A percentile compares a stretch with the other conserved stretches of the same genome.
Evolutionary conservation across 2,329 filamentous ascomycete genomes (phyloP).

Genomic region (Neonectria magnoliae): DNA sequence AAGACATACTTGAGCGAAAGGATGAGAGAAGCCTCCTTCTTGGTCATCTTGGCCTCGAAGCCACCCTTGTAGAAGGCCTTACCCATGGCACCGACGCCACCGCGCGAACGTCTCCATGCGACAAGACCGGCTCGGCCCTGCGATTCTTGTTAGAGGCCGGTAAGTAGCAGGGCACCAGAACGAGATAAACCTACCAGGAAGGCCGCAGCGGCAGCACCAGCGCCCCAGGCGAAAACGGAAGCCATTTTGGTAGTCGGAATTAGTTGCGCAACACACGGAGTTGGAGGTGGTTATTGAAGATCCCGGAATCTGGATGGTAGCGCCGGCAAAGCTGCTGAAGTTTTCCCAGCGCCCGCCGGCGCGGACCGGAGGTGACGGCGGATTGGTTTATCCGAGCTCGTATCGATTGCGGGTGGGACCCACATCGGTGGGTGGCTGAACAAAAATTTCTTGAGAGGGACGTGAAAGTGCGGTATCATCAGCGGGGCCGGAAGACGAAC

Average conservation of each 20-base stretch:
- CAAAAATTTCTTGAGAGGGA: conserved; percentile 40
- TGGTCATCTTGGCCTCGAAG: conserved; percentile 96
- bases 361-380: conserved; percentile 36
- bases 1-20: conserved; percentile 81
- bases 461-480: conserved; percentile 36
- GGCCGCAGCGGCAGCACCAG: conserved; percentile 61
- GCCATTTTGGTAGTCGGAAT: conserved; percentile 46
- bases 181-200: conserved; percentile 55
- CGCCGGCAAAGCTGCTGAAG: conserved; percentile 31
- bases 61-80: conserved; percentile 98
- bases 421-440: conserved; percentile 26
- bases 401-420: conserved; percentile 38
- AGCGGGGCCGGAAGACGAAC: conserved; percentile 39
- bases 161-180: not conserved
- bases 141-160: conserved; percentile 24
- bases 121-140: conserved; percentile 93
- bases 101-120: conserved; percentile 84
- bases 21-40: conserved; percentile 89
- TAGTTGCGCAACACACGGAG: conserved; percentile 16
- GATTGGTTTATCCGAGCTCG: conserved; percentile 34
- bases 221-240: conserved; percentile 57
- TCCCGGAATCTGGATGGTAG: conserved; percentile 29
- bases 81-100: conserved; percentile 81
- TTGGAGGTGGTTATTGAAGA: conserved; percentile 24
- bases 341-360: conserved; percentile 42